Conservation (phyloP, 2,329 filamentous ascomycete genomes). For the Cladophialophora immunda region DNA sequence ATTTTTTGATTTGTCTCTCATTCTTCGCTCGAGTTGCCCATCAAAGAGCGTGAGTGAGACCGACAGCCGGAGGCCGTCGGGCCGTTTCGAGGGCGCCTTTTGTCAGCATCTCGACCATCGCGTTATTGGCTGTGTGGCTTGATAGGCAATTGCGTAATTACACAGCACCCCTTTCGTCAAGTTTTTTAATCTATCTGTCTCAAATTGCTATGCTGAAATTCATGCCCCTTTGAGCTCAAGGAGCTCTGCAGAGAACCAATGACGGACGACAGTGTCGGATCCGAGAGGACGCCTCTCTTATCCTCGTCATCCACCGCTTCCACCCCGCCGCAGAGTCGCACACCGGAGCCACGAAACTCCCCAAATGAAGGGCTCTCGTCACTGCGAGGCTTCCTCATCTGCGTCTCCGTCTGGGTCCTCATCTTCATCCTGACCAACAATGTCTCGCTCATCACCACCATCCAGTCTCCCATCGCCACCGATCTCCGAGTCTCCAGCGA, state of each 20-base stretch:
- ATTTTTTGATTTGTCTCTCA: too few species aligned
- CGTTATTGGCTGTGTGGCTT: neutral
- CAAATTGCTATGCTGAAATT: neutral
- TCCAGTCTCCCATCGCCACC: constrained; percentile 77
- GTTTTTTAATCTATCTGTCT: neutral
- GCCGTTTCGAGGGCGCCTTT: neutral
- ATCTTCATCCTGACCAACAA: constrained; percentile 57
- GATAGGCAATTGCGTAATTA: neutral
- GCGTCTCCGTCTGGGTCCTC: constrained; percentile 38
- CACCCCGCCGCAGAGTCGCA: neutral
- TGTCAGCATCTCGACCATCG: neutral
- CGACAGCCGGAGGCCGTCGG: neutral
- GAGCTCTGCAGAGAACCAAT: constrained; percentile 1
- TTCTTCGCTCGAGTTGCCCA: neutral
- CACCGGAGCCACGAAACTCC: constrained; percentile 8
- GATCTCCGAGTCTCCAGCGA: constrained; percentile 77
- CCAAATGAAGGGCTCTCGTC: constrained; percentile 22
- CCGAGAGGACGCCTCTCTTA: constrained; percentile 29
- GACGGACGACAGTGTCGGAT: constrained; percentile 8
- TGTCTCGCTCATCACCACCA: constrained; percentile 82
- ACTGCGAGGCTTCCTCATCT: constrained; percentile 32
- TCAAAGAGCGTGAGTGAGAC: neutral
- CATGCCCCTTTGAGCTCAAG: neutral
- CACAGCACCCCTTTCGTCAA: neutral
- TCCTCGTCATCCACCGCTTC: constrained; percentile 13